Conservation (phyloP, 2,329 filamentous ascomycete species). For the Pyricularia grisea region DNA sequence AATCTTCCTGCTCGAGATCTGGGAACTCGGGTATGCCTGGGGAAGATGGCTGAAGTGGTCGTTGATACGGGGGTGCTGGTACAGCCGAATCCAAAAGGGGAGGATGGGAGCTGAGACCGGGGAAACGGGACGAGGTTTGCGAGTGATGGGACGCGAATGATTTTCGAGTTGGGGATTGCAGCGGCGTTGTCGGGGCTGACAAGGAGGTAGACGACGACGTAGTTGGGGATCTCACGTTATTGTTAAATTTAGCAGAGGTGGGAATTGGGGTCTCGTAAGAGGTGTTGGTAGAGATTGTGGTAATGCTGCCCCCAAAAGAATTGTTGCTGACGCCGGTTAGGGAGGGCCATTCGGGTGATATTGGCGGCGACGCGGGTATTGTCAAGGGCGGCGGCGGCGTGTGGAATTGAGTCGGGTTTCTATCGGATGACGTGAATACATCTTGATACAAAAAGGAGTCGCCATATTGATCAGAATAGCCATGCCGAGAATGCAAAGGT, state of each 20-base stretch:
- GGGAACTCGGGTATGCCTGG: background rate
- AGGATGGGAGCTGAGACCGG: constrained; percentile 21
- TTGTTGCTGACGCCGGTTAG: background rate
- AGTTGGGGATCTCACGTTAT: background rate
- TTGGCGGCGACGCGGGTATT: background rate
- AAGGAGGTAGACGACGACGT: constrained; percentile 8
- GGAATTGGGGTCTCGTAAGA: background rate
- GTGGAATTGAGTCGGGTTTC: constrained; percentile 1
- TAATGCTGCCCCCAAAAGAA: background rate
- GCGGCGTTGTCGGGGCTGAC: constrained; percentile 5
- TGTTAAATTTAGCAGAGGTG: background rate
- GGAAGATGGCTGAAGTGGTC: background rate
- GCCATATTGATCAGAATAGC: background rate
- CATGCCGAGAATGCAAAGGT: background rate
- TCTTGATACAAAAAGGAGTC: background rate
- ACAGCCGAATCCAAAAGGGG: background rate
- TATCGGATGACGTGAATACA: background rate
- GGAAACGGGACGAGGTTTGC: constrained; percentile 15
- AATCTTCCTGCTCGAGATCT: background rate
- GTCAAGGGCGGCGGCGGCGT: constrained; percentile 10
- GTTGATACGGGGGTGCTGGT: background rate
- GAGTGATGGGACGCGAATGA: background rate
- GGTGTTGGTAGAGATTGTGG: background rate
- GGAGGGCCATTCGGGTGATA: background rate
- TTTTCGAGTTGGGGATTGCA: background rate